Evolutionary conservation across 768 basidiomycete genomes (phyloP).

Genomic region (Artomyces pyxidatus): DNA sequence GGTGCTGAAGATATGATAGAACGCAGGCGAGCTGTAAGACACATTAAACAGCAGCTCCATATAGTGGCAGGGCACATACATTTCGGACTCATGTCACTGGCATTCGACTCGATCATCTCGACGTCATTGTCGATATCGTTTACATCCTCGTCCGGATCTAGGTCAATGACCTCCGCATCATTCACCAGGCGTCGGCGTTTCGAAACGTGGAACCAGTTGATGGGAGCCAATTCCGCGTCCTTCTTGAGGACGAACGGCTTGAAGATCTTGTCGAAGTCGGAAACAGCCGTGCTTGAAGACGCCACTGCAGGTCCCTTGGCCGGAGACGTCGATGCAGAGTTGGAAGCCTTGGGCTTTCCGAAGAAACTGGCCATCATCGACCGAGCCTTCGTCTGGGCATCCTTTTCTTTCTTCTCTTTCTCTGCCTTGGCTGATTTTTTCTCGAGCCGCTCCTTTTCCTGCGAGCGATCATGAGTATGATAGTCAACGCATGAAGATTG

Average conservation of each 20-base stretch:
- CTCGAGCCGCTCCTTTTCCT: slow-evolving; percentile 66
- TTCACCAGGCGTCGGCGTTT: slow-evolving; percentile 15
- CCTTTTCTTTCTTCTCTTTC: slow-evolving; percentile 63
- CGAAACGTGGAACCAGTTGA: slow-evolving; percentile 54
- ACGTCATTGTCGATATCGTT: slow-evolving; percentile 16
- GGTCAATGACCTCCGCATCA: slow-evolving; percentile 43
- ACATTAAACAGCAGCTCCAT: neutral
- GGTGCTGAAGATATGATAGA: slow-evolving; percentile 15
- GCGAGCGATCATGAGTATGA: neutral
- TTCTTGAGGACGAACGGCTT: slow-evolving; percentile 76
- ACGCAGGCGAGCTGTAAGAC: slow-evolving; percentile 16
- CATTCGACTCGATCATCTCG: slow-evolving; percentile 17
- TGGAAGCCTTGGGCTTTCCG: slow-evolving; percentile 44
- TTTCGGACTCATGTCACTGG: slow-evolving; percentile 26
- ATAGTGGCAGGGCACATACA: slow-evolving; percentile 25
- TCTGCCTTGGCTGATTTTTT: slow-evolving; percentile 63
- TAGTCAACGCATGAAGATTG: neutral
- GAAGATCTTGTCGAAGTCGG: slow-evolving; percentile 71
- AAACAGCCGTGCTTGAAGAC: slow-evolving; percentile 30
- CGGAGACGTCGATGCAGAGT: slow-evolving; percentile 16
- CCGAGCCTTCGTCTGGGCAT: slow-evolving; percentile 64
- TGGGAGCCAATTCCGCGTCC: slow-evolving; percentile 60
- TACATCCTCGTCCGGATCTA: slow-evolving; percentile 44
- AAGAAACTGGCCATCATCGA: slow-evolving; percentile 77
- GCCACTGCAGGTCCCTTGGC: slow-evolving; percentile 21